Conservation (phyloP, 139 green algal genomes). For the Volvox africanus region DNA sequence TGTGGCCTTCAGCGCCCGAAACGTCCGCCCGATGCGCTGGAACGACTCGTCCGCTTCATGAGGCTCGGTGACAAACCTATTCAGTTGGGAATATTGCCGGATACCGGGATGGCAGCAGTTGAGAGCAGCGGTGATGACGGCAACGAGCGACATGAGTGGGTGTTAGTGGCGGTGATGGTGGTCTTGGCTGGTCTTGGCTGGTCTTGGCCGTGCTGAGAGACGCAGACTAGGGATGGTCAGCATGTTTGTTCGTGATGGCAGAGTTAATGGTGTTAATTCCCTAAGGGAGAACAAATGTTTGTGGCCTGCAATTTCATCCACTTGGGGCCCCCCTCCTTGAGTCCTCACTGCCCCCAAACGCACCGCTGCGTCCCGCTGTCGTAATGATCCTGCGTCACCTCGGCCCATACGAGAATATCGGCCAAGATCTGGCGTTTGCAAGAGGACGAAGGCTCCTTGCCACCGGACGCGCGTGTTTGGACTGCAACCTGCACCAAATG, state of each 20-base stretch:
- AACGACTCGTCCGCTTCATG: conserved; percentile 63
- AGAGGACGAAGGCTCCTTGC: neutral
- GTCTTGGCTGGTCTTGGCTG: too few relatives aligned
- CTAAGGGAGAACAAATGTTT: too few relatives aligned
- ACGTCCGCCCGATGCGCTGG: conserved; percentile 56
- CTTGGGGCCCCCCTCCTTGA: too few relatives aligned
- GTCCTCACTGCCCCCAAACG: neutral
- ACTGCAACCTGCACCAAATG: neutral
- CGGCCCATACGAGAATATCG: conserved; percentile 72
- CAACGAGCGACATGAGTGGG: neutral
- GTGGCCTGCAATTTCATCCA: too few relatives aligned
- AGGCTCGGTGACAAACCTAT: conserved; percentile 50
- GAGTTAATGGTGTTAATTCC: too few relatives aligned
- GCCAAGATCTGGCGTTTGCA: conserved; percentile 65
- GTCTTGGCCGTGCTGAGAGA: too few relatives aligned
- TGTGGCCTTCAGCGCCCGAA: conserved; percentile 51
- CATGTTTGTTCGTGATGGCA: too few relatives aligned
- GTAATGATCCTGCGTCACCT: conserved; percentile 68
- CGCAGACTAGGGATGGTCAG: too few relatives aligned
- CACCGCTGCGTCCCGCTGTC: conserved; percentile 54
- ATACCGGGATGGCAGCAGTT: too few relatives aligned
- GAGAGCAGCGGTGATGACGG: neutral
- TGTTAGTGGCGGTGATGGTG: too few relatives aligned
- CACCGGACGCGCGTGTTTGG: neutral
- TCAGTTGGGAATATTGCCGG: neutral